Percentiles rank a stretch among this genome's conserved stretches.
Evolutionary conservation across 2,329 filamentous ascomycete genomes (phyloP).

Genomic region (Alternaria conjuncta): DNA sequence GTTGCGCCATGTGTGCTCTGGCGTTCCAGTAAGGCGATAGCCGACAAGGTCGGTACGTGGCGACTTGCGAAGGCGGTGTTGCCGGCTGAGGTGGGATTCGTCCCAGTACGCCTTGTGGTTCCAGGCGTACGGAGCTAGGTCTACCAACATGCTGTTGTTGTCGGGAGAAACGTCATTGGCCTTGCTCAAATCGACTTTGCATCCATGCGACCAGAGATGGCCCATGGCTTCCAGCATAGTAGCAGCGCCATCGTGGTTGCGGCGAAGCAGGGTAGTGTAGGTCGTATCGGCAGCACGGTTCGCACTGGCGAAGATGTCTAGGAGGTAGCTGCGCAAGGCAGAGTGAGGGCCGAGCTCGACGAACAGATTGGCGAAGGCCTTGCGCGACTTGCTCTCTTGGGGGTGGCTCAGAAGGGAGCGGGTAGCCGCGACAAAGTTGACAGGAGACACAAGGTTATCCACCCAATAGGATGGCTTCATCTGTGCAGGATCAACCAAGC

Average conservation of each 20-base stretch:
- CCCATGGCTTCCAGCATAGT: constrained; percentile 7
- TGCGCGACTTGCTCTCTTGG: constrained; percentile 5
- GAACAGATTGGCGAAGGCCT: constrained; percentile 4
- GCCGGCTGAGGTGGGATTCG: constrained; percentile 3
- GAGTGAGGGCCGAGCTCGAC: constrained; percentile 14
- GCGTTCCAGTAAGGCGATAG: constrained; percentile 4
- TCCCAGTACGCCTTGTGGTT: constrained; percentile 10
- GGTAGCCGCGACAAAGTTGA: constrained; percentile 12
- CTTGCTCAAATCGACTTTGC: not conserved
- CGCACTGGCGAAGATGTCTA: constrained; percentile 4
- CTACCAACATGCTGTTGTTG: not conserved
- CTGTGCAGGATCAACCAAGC: not conserved
- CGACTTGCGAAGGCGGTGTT: constrained; percentile 3
- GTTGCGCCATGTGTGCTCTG: constrained; percentile 14
- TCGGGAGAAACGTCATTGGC: not conserved
- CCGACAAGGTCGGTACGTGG: constrained; percentile 9
- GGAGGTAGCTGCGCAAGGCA: constrained; percentile 6
- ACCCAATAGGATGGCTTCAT: constrained; percentile 17
- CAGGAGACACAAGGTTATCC: constrained; percentile 16
- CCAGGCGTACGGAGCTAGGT: constrained; percentile 10
- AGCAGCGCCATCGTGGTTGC: constrained; percentile 1
- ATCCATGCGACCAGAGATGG: constrained; percentile 8
- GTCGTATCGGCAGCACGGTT: not conserved
- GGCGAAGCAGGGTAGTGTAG: constrained; percentile 1
- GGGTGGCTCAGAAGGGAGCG: not conserved